A percentile compares a stretch with the other conserved stretches of the same genome.
Evolutionary conservation across 306 rosid species (phyloP).

Genomic region (Cicer arietinum): DNA sequence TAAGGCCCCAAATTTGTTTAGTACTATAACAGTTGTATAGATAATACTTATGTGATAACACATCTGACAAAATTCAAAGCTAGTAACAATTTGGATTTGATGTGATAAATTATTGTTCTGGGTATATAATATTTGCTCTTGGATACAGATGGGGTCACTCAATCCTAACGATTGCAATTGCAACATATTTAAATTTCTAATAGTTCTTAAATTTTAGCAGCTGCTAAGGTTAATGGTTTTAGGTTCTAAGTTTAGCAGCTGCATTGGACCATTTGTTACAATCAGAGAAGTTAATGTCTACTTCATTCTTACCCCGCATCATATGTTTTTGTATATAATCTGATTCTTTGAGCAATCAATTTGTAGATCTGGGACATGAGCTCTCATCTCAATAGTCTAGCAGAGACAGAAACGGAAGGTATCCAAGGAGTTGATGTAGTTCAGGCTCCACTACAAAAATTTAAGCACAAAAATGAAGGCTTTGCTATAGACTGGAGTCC

Average conservation of each 20-base stretch:
- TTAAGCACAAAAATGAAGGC: conserved; percentile 87
- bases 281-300: conserved; percentile 15
- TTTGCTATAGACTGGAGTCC: conserved; percentile 95
- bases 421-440: conserved; percentile 69
- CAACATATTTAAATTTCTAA: conserved; percentile 7
- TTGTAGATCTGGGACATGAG: conserved; percentile 90
- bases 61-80: conserved; percentile 6
- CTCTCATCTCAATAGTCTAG: conserved; percentile 79
- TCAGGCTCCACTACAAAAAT: conserved; percentile 71
- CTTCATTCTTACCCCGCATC: neutral
- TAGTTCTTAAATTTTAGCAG: conserved; percentile 18
- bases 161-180: conserved; percentile 2
- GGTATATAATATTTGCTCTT: neutral
- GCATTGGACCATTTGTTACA: neutral
- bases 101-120: conserved; percentile 11
- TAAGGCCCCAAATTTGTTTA: conserved; percentile 9
- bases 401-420: conserved; percentile 72
- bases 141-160: neutral
- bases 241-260: conserved; percentile 4
- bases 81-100: neutral
- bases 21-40: neutral
- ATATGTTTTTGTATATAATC: conserved; percentile 19
- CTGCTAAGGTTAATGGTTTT: conserved; percentile 21
- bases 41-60: neutral
- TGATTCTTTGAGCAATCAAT: conserved; percentile 35